Evolutionary conservation across 179 eudicot genomes (phyloP).

Genomic region (Corrigiola litoralis): DNA sequence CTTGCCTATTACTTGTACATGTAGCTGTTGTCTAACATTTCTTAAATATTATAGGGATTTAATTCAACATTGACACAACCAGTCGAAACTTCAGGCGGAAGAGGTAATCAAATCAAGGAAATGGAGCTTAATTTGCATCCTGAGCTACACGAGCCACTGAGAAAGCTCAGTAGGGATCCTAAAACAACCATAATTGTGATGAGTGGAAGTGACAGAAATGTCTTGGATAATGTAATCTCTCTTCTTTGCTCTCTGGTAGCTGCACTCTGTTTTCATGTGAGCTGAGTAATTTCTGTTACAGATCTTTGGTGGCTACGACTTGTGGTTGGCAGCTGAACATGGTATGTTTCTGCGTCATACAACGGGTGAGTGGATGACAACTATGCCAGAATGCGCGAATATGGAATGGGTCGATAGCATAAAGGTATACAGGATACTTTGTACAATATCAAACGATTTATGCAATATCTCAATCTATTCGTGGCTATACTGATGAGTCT

Average conservation of each 20-base stretch:
- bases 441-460: background rate
- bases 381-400: slow-evolving; percentile 64
- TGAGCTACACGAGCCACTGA: slow-evolving; percentile 43
- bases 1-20: too few relatives aligned
- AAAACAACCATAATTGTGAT: slow-evolving; percentile 54
- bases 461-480: background rate
- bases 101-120: slow-evolving; percentile 23
- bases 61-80: slow-evolving; percentile 31
- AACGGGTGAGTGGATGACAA: slow-evolving; percentile 68
- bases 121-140: slow-evolving; percentile 64
- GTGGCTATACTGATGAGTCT: background rate
- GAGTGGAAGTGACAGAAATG: slow-evolving; percentile 59
- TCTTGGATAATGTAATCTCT: slow-evolving; percentile 52
- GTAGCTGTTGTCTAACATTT: background rate
- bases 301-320: slow-evolving; percentile 58
- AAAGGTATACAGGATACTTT: slow-evolving; percentile 34
- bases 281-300: slow-evolving; percentile 26
- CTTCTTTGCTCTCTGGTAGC: background rate
- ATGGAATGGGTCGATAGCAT: slow-evolving; percentile 85
- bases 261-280: background rate
- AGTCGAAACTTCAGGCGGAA: slow-evolving; percentile 12
- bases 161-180: slow-evolving; percentile 53
- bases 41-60: slow-evolving; percentile 24
- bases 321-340: slow-evolving; percentile 91
- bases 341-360: slow-evolving; percentile 77